Percentiles rank a stretch among this genome's conserved stretches.
phyloP scores from a whole-genome alignment of 139 green algal species.

The Eudorina sp. region DNA sequence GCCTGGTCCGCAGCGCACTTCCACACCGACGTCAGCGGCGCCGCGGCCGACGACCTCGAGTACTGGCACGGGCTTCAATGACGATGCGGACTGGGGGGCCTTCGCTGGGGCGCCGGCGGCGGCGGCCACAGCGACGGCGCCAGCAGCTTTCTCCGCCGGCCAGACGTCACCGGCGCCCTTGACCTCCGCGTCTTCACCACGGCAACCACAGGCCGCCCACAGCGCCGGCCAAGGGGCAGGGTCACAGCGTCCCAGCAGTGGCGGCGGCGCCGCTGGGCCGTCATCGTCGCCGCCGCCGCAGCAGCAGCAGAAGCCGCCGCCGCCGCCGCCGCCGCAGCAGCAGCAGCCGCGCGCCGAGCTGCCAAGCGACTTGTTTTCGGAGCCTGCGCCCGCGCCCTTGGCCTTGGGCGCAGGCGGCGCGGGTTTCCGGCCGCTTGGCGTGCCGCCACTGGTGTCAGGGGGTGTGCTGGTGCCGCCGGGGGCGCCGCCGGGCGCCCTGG shows the following conservation, averaged over 20 bases:
- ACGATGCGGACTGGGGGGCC: slow-evolving; percentile 43
- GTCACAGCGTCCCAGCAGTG: no score
- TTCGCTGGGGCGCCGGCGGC: not conserved
- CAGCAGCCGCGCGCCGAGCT: slow-evolving; percentile 20
- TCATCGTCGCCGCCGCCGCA: not conserved
- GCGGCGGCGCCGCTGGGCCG: no score
- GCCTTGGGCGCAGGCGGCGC: not conserved
- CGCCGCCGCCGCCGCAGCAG: not conserved
- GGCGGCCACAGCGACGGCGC: no score
- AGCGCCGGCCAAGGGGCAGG: no score
- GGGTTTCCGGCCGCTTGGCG: not conserved
- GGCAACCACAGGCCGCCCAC: no score
- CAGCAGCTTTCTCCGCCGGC: no score
- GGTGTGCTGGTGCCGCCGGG: not conserved
- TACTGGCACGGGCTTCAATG: slow-evolving; percentile 2
- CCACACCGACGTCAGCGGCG: not conserved
- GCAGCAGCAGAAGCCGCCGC: not conserved
- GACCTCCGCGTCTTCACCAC: not conserved
- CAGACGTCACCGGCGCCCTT: no score
- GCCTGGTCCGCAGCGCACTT: no score
- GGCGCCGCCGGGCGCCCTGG: not conserved
- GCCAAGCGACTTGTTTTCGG: slow-evolving; percentile 21
- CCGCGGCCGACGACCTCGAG: no score
- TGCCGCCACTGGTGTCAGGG: not conserved
- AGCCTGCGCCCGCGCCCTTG: not conserved